Evolutionary conservation across 441 rosid genomes (phyloP).

Genomic region (Mallotus repandus): DNA sequence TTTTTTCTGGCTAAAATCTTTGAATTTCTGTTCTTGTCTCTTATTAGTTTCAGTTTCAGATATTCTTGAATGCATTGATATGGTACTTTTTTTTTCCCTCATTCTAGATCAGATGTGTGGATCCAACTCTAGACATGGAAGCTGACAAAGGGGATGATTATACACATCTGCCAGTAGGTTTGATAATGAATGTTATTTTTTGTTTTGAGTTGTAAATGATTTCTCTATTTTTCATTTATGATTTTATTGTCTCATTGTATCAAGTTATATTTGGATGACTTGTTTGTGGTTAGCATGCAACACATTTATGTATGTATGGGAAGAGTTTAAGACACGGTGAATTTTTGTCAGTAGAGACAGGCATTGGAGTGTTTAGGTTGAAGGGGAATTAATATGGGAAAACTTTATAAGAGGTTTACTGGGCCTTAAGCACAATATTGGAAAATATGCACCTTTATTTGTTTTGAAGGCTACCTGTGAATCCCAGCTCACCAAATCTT

Average conservation of each 20-base stretch:
- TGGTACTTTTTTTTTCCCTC: background rate
- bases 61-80: background rate
- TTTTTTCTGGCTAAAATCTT: background rate
- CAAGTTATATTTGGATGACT: conserved; percentile 4
- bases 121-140: conserved; percentile 92
- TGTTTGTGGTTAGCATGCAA: background rate
- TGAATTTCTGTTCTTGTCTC: background rate
- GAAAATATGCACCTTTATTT: background rate
- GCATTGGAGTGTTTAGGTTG: background rate
- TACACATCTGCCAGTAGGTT: conserved; percentile 78
- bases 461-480: background rate
- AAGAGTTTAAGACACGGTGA: background rate
- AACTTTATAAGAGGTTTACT: background rate
- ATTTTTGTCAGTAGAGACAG: background rate
- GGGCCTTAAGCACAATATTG: background rate
- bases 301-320: background rate
- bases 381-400: background rate
- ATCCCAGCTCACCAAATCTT: background rate
- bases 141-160: conserved; percentile 95
- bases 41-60: background rate
- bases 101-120: conserved; percentile 74
- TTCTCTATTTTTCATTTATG: background rate
- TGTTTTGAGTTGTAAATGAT: background rate
- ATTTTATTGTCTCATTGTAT: background rate
- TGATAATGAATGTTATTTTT: background rate